These are phyloP conservation scores for Rosa chinensis DNA, from an alignment of 306 rosid species.

Conservation along the genomic window DNA sequence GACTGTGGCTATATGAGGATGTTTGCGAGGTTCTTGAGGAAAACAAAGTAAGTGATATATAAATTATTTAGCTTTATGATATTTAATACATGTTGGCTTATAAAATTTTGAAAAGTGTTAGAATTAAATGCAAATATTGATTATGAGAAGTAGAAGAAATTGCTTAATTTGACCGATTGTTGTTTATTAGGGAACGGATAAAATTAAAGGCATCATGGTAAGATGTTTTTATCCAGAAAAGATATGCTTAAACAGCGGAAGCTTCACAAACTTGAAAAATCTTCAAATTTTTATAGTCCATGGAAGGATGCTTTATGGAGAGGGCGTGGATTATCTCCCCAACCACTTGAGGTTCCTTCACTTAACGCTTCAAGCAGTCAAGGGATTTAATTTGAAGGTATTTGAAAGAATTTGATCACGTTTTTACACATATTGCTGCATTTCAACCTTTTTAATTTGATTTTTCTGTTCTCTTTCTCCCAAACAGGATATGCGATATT, in stretches of 20 bases:
- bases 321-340: background rate
- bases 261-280: slow-evolving; percentile 10
- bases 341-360: background rate
- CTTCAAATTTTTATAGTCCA: background rate
- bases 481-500: background rate
- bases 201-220: no score
- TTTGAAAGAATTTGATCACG: background rate
- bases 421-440: no score
- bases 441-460: background rate
- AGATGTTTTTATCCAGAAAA: background rate
- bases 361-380: background rate
- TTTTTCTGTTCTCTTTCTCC: background rate
- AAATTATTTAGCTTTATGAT: background rate
- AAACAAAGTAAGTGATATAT: background rate
- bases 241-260: slow-evolving; percentile 17
- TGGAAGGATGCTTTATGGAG: background rate
- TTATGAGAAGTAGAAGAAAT: background rate
- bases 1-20: slow-evolving; percentile 34
- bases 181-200: no score
- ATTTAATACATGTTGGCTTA: no score
- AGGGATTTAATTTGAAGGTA: background rate
- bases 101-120: no score
- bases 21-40: slow-evolving; percentile 3
- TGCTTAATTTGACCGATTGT: no score
- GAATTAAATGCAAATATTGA: no score